phyloP scores from a whole-genome alignment of 495 filamentous ascomycete species.

The Aspergillus sparsus region DNA sequence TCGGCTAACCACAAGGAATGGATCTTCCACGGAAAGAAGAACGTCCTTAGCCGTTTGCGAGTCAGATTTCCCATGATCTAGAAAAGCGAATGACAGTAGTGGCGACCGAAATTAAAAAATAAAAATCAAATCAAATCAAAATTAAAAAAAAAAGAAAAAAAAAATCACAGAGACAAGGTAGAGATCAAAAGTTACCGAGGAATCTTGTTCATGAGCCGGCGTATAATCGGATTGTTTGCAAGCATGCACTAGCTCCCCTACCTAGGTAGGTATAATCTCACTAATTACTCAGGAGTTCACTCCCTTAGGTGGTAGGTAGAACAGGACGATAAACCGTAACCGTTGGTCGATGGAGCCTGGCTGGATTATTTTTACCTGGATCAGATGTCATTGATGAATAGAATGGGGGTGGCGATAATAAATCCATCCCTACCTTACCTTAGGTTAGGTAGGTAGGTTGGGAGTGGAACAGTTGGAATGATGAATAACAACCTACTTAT shows the following conservation, averaged over 20 bases:
- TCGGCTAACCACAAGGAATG: too few relatives aligned
- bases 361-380: background rate
- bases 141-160: background rate
- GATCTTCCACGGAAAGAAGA: background rate
- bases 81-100: conserved; percentile 2
- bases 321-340: too few relatives aligned
- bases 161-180: background rate
- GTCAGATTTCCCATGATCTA: background rate
- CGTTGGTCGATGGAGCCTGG: too few relatives aligned
- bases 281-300: background rate
- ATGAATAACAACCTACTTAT: too few relatives aligned
- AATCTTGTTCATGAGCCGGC: background rate
- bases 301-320: too few relatives aligned
- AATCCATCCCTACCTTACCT: background rate
- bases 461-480: background rate
- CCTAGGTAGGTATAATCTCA: too few relatives aligned
- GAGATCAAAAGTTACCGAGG: conserved; percentile 1
- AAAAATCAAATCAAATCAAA: background rate
- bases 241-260: background rate
- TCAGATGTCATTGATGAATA: background rate
- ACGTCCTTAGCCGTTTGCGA: background rate
- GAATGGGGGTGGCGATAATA: background rate
- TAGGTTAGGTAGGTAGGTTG: background rate
- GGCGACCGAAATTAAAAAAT: background rate
- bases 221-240: conserved; percentile 3